Evolutionary conservation across 805 yeast genomes (phyloP).

Genomic region (Teunomyces atbi): DNA sequence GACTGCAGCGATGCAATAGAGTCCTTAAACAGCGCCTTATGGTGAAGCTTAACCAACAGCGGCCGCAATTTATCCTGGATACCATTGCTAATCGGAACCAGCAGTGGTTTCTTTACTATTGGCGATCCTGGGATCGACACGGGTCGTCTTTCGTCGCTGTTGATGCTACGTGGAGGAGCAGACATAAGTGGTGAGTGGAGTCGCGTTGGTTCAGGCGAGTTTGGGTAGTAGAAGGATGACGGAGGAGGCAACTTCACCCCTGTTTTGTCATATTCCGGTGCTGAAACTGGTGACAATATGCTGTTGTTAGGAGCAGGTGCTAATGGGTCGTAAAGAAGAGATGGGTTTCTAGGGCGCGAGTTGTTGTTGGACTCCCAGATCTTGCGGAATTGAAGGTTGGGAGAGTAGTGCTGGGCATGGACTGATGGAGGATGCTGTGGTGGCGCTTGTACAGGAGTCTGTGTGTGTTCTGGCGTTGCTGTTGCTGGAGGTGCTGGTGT

Average conservation of each 20-base stretch:
- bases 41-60: constrained; percentile 33
- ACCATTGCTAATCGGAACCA: constrained; percentile 16
- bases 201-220: constrained; percentile 6
- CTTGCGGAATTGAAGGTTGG: constrained; percentile 33
- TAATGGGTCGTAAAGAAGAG: constrained; percentile 49
- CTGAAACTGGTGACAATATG: not conserved
- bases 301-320: constrained; percentile 20
- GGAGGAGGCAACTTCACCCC: constrained; percentile 21
- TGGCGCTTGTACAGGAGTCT: constrained; percentile 1
- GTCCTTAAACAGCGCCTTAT: constrained; percentile 13
- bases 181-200: constrained; percentile 2
- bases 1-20: constrained; percentile 15
- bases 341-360: constrained; percentile 42
- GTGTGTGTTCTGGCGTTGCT: constrained; percentile 1
- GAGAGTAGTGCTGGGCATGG: constrained; percentile 22
- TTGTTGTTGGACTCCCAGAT: constrained; percentile 27
- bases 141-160: constrained; percentile 3
- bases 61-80: constrained; percentile 33
- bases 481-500: constrained; percentile 3
- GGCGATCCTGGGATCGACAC: constrained; percentile 14
- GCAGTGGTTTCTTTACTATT: constrained; percentile 14
- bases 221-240: constrained; percentile 15
- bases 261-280: constrained; percentile 6
- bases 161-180: constrained; percentile 2
- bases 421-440: constrained; percentile 5